Evolutionary conservation across 2,329 filamentous ascomycete genomes (phyloP).

Genomic region (Truncatella angustata): DNA sequence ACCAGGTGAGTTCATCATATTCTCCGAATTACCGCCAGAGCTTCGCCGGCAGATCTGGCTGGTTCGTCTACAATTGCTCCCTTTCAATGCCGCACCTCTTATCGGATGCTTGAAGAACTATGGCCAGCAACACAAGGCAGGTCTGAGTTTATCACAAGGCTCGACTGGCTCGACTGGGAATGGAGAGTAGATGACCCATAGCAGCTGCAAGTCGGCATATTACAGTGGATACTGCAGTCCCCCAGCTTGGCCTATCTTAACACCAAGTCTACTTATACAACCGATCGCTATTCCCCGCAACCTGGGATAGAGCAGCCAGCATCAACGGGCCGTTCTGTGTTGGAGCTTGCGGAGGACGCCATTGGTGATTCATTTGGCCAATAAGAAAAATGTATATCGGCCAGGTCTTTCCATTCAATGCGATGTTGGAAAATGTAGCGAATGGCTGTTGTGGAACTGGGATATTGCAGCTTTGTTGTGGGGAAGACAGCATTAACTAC

Average conservation of each 20-base stretch:
- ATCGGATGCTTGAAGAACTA: background rate
- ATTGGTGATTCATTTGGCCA: slow-evolving; percentile 2
- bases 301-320: background rate
- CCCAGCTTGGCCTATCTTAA: background rate
- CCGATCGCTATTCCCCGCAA: background rate
- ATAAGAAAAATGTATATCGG: background rate
- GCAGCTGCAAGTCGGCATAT: background rate
- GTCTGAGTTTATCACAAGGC: no score
- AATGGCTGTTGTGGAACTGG: background rate
- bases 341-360: background rate
- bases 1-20: background rate
- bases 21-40: background rate
- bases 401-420: slow-evolving; percentile 1
- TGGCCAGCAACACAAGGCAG: background rate
- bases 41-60: background rate
- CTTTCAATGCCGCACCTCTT: background rate
- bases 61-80: background rate
- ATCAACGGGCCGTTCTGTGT: background rate
- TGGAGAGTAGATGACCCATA: no score
- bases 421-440: background rate
- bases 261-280: background rate
- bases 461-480: background rate
- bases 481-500: background rate
- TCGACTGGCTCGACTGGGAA: no score
- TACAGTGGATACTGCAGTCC: background rate